Evolutionary conservation across 2,329 filamentous ascomycete species (phyloP), one percentile per base, ranked within the genome.

Genomic region (Diaporthe velutina): DNA sequence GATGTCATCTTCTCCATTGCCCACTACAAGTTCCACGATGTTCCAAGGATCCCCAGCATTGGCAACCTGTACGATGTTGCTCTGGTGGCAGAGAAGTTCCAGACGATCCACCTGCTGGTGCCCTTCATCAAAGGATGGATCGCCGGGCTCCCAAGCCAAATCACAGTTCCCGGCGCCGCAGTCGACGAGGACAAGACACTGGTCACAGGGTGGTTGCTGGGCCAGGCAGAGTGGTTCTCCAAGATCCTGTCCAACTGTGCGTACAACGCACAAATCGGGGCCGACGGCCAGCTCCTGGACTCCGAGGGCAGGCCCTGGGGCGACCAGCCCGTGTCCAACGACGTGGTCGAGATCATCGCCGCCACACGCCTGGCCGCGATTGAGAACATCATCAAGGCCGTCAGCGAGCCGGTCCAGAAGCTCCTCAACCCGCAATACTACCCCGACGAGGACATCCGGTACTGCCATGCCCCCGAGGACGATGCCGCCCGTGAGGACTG

Each of bases 11-110:
- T 80, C 38, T 79, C 78, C 2, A 76, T 80, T 25, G 76, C 76
- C 13, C 78, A 80, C 55, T 78, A 77, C 73, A 78, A 79, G 61
- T 80, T 77, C 61, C 77, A 78, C 45, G 75, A 78, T 17, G 55
- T 80, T 15, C 76, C 76, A 1, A 15, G 30, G 13, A 75, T 74
- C 12, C 76, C 71, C 3, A 57, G 73, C 4, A 55, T 78, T n/a
- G 40, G 54, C 33, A 60, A 78, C n/a, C 74, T 80, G 30, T 77
- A 77, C 58, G 68, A 58, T 19, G 58, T 80, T 35, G 79, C 78
- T 17, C 42, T 70, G 4, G 74, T 79, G 2, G 76, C 75, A 4
- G 74, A 79, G 28, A 78, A 78, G 66, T 79, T 76, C 66, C 61
- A 77, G n/a, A 75, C 77, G 13, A 48, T 72, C 10, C 78, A 79